These are phyloP conservation scores for Ophiostoma himal-ulmi DNA, from an alignment of 2,329 filamentous ascomycete species.

Conservation along the genomic window DNA sequence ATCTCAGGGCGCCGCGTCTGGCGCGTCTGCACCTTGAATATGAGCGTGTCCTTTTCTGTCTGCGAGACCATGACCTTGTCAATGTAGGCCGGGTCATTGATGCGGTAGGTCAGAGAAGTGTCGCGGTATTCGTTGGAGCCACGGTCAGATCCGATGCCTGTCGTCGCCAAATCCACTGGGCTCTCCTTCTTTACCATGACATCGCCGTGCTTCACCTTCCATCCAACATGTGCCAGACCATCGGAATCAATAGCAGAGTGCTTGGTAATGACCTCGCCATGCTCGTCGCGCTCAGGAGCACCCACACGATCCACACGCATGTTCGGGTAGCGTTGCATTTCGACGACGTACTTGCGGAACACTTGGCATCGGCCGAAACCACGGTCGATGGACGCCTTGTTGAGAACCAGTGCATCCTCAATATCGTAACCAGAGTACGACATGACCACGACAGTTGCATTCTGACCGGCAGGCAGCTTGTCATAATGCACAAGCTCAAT, in stretches of 20 bases:
- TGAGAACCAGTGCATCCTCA: conserved; percentile 92
- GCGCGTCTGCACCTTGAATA: conserved; percentile 93
- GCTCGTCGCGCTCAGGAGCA: conserved; percentile 56
- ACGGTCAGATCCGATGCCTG: conserved; percentile 62
- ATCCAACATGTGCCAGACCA: conserved; percentile 81
- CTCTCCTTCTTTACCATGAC: conserved; percentile 87
- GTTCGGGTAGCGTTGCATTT: conserved; percentile 84
- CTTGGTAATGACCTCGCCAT: conserved; percentile 57
- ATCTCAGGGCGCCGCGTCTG: conserved; percentile 92
- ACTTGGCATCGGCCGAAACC: conserved; percentile 97
- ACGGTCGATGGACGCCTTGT: conserved; percentile 91
- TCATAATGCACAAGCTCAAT: conserved; percentile 97
- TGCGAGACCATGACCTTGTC: conserved; percentile 94
- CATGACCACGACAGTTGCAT: conserved; percentile 97
- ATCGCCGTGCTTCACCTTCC: conserved; percentile 69
- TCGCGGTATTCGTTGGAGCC: conserved; percentile 60
- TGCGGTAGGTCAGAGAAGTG: conserved; percentile 69
- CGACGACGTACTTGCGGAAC: conserved; percentile 87
- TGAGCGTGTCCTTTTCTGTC: conserved; percentile 76
- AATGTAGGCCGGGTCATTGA: conserved; percentile 79
- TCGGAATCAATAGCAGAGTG: conserved; percentile 74
- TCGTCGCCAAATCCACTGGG: conserved; percentile 70
- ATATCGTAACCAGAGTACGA: conserved; percentile 99
- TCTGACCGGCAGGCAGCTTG: conserved; percentile 92
- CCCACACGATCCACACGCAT: conserved; percentile 63